Evolutionary conservation across 2,329 filamentous ascomycete species (phyloP).

Genomic region (Plenodomus tracheiphilus): DNA sequence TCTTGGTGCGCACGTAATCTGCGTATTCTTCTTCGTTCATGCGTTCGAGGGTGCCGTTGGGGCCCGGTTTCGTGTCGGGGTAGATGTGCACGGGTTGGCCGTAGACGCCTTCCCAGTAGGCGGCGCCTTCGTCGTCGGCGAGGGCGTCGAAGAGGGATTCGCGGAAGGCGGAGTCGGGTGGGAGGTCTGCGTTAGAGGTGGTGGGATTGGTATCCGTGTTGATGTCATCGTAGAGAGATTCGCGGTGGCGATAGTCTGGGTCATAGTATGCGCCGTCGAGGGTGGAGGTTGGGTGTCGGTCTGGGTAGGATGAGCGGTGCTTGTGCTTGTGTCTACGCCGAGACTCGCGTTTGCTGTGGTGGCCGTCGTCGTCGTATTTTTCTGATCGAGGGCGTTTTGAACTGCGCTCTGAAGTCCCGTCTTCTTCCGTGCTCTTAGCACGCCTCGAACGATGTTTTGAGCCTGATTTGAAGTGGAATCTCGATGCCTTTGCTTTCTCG

Average conservation of each 20-base stretch:
- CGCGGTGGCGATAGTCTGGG: slow-evolving; percentile 33
- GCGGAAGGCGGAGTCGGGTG: slow-evolving; percentile 86
- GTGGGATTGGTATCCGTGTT: slow-evolving; percentile 58
- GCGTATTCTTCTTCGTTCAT: slow-evolving; percentile 96
- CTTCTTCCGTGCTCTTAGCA: slow-evolving; percentile 9
- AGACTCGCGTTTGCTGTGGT: slow-evolving; percentile 12
- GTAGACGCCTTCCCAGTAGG: slow-evolving; percentile 96
- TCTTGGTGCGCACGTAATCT: slow-evolving; percentile 77
- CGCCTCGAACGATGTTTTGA: slow-evolving; percentile 24
- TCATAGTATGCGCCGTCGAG: slow-evolving; percentile 38
- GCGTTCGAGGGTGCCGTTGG: slow-evolving; percentile 65
- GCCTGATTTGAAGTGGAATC: slow-evolving; percentile 46
- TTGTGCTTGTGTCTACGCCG: slow-evolving; percentile 23
- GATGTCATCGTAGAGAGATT: slow-evolving; percentile 40
- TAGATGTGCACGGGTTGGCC: slow-evolving; percentile 91
- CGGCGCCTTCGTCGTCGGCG: slow-evolving; percentile 92
- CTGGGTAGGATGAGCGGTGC: slow-evolving; percentile 14
- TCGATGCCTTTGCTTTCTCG: slow-evolving; percentile 32
- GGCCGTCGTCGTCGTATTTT: slow-evolving; percentile 7
- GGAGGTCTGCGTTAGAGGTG: too few relatives aligned
- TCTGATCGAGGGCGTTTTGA: slow-evolving; percentile 20
- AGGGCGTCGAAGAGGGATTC: slow-evolving; percentile 96
- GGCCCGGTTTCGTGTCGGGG: slow-evolving; percentile 58
- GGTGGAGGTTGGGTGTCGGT: slow-evolving; percentile 29
- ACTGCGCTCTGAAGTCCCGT: slow-evolving; percentile 4